phyloP scores from a whole-genome alignment of 768 basidiomycete species.

The Cystofilobasidium macerans region DNA sequence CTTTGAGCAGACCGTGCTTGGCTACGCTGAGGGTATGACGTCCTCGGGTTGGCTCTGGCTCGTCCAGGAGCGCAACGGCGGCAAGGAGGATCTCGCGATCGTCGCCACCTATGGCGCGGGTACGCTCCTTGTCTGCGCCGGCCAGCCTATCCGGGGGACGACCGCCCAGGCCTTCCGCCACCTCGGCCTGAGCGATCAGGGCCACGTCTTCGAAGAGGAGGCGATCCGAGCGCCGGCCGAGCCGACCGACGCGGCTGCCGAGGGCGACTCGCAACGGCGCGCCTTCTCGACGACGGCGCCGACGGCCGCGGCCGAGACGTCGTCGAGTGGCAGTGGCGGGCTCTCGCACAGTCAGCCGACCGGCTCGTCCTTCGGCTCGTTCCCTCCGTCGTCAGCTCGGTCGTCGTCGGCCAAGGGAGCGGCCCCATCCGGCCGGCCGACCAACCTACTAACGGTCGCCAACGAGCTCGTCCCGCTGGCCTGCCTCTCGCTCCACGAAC shows the following conservation, averaged over 20 bases:
- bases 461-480: constrained; percentile 19
- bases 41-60: constrained; percentile 25
- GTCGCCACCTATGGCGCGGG: constrained; percentile 18
- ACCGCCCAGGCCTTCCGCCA: not conserved
- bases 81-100: constrained; percentile 15
- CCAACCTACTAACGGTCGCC: not conserved
- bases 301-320: not conserved
- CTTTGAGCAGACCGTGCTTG: constrained; percentile 24
- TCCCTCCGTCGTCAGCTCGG: not conserved
- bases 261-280: not conserved
- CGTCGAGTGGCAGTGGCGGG: not conserved
- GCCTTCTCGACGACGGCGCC: not conserved
- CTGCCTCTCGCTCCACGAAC: constrained; percentile 20
- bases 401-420: not conserved
- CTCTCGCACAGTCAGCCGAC: not conserved
- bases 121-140: constrained; percentile 23
- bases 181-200: constrained; percentile 5
- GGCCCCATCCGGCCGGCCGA: not conserved
- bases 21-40: constrained; percentile 17
- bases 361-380: not conserved
- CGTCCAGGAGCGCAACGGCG: constrained; percentile 21
- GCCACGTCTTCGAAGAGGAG: not conserved
- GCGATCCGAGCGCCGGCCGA: not conserved
- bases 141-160: constrained; percentile 2
- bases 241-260: not conserved